These are phyloP conservation scores for Pelargonium nanum DNA, from an alignment of 345 rosid species.

Conservation along the genomic window DNA sequence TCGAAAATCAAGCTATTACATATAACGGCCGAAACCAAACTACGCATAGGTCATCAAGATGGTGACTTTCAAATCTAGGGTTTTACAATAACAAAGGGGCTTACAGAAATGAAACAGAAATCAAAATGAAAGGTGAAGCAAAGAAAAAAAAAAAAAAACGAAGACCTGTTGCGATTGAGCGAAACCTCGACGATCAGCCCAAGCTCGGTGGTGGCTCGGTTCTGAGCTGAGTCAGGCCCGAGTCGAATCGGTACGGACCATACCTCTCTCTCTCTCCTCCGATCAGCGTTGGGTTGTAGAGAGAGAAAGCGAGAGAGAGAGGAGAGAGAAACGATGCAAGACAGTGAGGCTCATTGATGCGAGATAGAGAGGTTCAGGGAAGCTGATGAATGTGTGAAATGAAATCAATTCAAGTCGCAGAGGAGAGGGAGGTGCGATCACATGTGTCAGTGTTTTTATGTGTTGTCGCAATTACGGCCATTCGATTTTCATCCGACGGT, in stretches of 20 bases:
- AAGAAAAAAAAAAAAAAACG: not conserved
- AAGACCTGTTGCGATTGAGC: not conserved
- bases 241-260: not conserved
- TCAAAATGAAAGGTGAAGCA: no score
- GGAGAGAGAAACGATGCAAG: no score
- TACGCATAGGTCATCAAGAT: slow-evolving; percentile 13
- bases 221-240: not conserved
- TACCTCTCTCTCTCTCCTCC: not conserved
- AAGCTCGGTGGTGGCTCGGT: not conserved
- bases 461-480: not conserved
- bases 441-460: not conserved
- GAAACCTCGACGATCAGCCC: not conserved
- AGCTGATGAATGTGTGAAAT: not conserved
- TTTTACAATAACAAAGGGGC: not conserved
- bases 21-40: not conserved
- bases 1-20: slow-evolving; percentile 3
- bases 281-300: not conserved
- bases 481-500: not conserved
- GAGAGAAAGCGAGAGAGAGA: not conserved
- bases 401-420: not conserved
- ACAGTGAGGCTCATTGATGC: not conserved
- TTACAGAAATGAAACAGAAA: not conserved
- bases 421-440: not conserved
- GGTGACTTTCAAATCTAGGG: slow-evolving; percentile 2
- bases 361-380: not conserved